Evolutionary conservation across 441 rosid species (phyloP), one percentile per base, ranked within the genome.

Genomic region (Melastoma candidum): DNA sequence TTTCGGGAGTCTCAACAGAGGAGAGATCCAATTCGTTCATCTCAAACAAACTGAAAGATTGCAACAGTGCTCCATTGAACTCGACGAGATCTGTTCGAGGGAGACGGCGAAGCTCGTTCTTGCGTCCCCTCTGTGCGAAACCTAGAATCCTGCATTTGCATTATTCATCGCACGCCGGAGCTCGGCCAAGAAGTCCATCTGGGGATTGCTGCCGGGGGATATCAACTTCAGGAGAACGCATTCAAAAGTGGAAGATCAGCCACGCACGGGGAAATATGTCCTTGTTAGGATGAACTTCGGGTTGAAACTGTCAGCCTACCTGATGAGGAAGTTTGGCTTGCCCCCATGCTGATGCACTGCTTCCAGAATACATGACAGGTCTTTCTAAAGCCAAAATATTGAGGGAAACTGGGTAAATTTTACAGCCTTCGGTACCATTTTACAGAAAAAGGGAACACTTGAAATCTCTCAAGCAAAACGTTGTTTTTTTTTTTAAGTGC

Each of bases 281-380:
- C 6, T 49, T 27, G n/a, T 51, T 51, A 11, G 14, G 14, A 27
- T 51, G 13, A 13, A 17, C 32, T 32, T 10, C 12, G 11, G 26
- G 45, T n/a, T 12, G 41, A 7, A 44, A 25, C 32, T 8, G 32
- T 51, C 55, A 51, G 55, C 13, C 13, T 9, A 78, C 87, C 87
- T 81, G 82, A 71, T 78, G 80, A 48, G 84, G 84, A 69, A 72
- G 80, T 53, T 66, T 69, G 10, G 71, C 11, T 26, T 66, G 66
- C 52, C 77, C 74, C 79, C 77, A 72, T 39, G 78, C 71, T 6
- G 84, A 53, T 44, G 68, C 63, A 56, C 51, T 61, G 63, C 77
- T 67, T 58, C 81, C 81, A 2, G 81, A 55, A 63, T 71, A 75
- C 67, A 79, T 47, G 53, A 71, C 77, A 22, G 87, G 84, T 64